Evolutionary conservation across 345 rosid genomes (phyloP).

Genomic region (Sisymbrium irio): DNA sequence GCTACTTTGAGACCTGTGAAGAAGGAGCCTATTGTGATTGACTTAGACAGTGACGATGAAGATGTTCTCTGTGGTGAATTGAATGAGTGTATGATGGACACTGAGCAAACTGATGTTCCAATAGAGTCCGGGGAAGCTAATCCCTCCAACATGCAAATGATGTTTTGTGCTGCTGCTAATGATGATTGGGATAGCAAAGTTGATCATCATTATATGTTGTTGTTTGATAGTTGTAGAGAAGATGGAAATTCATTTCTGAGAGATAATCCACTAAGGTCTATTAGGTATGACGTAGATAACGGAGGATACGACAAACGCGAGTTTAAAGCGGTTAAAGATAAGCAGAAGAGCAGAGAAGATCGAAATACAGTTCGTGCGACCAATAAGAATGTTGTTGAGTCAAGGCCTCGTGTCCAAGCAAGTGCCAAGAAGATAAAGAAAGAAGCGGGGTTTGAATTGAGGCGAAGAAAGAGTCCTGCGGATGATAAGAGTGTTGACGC

Average conservation of each 20-base stretch:
- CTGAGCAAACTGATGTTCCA: background rate
- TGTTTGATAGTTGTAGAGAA: conserved; percentile 38
- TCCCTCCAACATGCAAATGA: conserved; percentile 9
- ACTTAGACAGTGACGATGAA: conserved; percentile 11
- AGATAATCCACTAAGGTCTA: conserved; percentile 22
- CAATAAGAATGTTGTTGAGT: conserved; percentile 10
- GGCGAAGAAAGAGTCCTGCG: conserved; percentile 10
- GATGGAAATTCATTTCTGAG: conserved; percentile 33
- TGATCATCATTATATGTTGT: conserved; percentile 41
- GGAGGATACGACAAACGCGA: conserved; percentile 20
- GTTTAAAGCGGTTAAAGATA: background rate
- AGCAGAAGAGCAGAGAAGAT: background rate
- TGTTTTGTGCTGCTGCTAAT: background rate
- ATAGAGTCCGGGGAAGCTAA: background rate
- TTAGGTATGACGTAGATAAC: conserved; percentile 30
- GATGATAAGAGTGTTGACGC: background rate
- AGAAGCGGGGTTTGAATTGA: background rate
- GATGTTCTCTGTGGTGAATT: background rate
- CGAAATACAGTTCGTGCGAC: background rate
- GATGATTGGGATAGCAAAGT: background rate
- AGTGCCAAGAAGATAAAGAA: background rate
- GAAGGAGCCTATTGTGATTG: conserved; percentile 12
- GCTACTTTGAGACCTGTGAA: conserved; percentile 11
- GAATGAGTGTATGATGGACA: background rate
- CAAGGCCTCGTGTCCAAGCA: conserved; percentile 6